Percentiles rank a stretch among this genome's conserved stretches.
Conservation (phyloP, 148 eudicot species). For the Heliamphora exappendiculata region DNA sequence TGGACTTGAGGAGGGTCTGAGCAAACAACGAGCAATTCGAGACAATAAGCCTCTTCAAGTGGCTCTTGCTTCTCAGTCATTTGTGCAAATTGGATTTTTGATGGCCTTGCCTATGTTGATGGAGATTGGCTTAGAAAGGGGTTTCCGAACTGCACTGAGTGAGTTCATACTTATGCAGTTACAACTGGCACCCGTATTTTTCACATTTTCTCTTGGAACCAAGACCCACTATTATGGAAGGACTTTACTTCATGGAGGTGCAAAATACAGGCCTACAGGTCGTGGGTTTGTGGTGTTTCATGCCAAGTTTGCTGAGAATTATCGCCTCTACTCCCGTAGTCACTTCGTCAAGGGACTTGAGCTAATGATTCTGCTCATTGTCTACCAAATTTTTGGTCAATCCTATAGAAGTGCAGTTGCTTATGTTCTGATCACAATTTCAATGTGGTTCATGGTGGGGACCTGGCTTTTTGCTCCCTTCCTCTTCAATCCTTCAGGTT, state of each 20-base stretch:
- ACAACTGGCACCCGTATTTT: conserved; percentile 89
- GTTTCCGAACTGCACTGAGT: conserved; percentile 86
- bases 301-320: conserved; percentile 97
- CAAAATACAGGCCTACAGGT: conserved; percentile 90
- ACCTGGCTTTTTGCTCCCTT: conserved; percentile 98
- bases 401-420: conserved; percentile 60
- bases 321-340: conserved; percentile 93
- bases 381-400: conserved; percentile 80
- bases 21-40: conserved; percentile 39
- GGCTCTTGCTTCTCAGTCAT: conserved; percentile 96
- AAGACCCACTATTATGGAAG: conserved; percentile 95
- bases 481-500: conserved; percentile 96
- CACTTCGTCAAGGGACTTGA: conserved; percentile 98
- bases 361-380: conserved; percentile 82
- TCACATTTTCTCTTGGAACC: conserved; percentile 95
- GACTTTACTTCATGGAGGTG: conserved; percentile 95
- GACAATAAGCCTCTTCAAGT: conserved; percentile 74
- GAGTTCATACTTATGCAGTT: conserved; percentile 85
- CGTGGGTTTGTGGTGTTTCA: conserved; percentile 98
- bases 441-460: conserved; percentile 98
- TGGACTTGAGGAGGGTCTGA: conserved; percentile 81
- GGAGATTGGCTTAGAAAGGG: conserved; percentile 93
- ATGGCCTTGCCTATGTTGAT: conserved; percentile 99
- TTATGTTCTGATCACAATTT: conserved; percentile 70
- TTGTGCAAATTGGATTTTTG: conserved; percentile 91